These are phyloP conservation scores for Magnaporthiopsis incrustans DNA, from an alignment of 2,329 filamentous ascomycete species.

Conservation along the genomic window DNA sequence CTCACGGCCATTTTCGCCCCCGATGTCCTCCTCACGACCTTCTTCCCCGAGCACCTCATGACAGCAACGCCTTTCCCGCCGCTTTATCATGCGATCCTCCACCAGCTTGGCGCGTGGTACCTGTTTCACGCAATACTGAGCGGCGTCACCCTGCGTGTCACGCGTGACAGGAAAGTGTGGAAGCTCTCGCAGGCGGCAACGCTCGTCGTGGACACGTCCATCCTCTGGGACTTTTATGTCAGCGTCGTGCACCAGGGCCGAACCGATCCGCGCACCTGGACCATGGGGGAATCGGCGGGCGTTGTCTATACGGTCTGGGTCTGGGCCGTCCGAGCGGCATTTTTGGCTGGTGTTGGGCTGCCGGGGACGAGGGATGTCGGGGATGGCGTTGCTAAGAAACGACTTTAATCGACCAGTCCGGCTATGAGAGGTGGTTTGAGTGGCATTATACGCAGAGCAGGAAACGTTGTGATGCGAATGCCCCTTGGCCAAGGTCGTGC, in stretches of 20 bases:
- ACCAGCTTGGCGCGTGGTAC: not conserved
- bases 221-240: not conserved
- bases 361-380: not conserved
- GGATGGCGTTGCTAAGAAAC: not conserved
- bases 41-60: not conserved
- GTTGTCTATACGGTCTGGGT: not conserved
- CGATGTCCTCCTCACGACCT: not conserved
- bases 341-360: not conserved
- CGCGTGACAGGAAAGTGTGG: not conserved
- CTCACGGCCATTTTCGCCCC: not conserved
- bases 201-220: not conserved
- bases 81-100: not conserved
- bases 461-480: too few species aligned
- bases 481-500: too few species aligned
- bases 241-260: not conserved
- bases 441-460: too few species aligned
- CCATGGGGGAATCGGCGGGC: not conserved
- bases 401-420: not conserved
- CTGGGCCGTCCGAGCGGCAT: not conserved
- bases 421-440: not conserved
- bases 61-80: not conserved
- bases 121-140: not conserved
- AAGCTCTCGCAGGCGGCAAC: not conserved
- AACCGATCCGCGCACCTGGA: not conserved
- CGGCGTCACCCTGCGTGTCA: not conserved